phyloP scores from a whole-genome alignment of 371 early-diverging fungal genomes.

The Ordospora pajunii region DNA sequence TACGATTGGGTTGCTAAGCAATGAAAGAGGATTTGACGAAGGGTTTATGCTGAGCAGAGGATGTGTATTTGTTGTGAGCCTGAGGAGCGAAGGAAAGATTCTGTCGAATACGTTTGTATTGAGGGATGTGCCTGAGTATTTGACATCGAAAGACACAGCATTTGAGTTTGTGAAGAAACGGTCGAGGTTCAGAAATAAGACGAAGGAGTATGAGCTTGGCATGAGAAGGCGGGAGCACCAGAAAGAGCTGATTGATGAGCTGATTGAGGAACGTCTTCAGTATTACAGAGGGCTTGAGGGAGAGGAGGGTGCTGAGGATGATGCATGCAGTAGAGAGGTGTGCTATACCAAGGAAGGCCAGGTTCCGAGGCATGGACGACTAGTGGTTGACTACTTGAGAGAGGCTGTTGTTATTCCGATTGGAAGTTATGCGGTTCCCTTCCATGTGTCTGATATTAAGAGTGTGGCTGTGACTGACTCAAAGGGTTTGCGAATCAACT shows the following conservation, averaged over 20 bases:
- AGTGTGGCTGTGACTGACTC: conserved; percentile 86
- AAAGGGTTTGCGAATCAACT: conserved; percentile 80
- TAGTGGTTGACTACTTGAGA: conserved; percentile 75
- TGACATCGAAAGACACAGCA: conserved; percentile 22
- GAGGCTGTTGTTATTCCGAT: conserved; percentile 85
- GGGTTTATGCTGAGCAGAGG: conserved; percentile 35
- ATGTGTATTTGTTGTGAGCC: conserved; percentile 28
- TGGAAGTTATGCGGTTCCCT: conserved; percentile 88
- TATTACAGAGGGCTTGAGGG: conserved; percentile 45
- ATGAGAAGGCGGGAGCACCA: conserved; percentile 61
- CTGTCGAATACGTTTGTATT: conserved; percentile 48
- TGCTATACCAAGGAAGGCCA: conserved; percentile 56
- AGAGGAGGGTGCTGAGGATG: conserved; percentile 18
- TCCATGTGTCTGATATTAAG: conserved; percentile 90
- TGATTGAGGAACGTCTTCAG: conserved; percentile 56
- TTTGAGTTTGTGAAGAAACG: conserved; percentile 28
- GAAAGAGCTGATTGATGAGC: conserved; percentile 59
- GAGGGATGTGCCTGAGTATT: conserved; percentile 16
- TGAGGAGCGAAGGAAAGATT: neutral
- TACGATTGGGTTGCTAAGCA: conserved; percentile 42
- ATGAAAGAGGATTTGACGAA: conserved; percentile 33
- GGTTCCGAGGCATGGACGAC: conserved; percentile 62
- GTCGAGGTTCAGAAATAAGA: conserved; percentile 53
- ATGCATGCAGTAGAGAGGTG: neutral
- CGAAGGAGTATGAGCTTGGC: conserved; percentile 54